Percentiles rank a stretch among this genome's conserved stretches.
phyloP scores from a whole-genome alignment of 495 filamentous ascomycete genomes.

The Penicillium arizonense region DNA sequence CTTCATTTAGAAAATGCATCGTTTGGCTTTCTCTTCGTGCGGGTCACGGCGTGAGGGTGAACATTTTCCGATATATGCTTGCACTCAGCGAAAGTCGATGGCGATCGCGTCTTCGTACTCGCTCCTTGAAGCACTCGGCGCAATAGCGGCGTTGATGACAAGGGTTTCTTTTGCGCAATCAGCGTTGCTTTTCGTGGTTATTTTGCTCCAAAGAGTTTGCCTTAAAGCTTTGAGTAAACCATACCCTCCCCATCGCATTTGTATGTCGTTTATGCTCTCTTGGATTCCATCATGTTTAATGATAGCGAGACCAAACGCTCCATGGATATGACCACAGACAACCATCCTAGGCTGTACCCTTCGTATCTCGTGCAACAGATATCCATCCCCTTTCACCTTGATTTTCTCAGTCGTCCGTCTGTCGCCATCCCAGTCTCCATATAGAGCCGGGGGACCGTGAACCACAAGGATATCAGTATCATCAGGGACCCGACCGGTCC shows the following conservation, averaged over 20 bases:
- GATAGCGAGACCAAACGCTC: constrained; percentile 3
- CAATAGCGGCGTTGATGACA: too few species aligned
- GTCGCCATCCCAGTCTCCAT: constrained; percentile 54
- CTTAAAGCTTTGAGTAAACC: background rate
- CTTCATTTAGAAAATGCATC: constrained; percentile 6
- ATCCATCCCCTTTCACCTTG: constrained; percentile 53
- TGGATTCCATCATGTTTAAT: constrained; percentile 7
- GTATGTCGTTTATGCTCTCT: background rate
- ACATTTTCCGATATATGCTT: too few species aligned
- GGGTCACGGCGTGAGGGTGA: too few species aligned
- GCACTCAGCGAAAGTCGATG: too few species aligned
- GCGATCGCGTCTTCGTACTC: too few species aligned
- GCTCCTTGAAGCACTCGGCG: too few species aligned
- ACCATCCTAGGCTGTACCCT: constrained; percentile 63
- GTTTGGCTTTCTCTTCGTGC: too few species aligned
- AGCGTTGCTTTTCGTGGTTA: too few species aligned
- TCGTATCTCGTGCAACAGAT: constrained; percentile 62
- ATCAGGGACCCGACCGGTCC: constrained; percentile 45
- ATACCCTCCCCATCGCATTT: constrained; percentile 7
- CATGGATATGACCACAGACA: constrained; percentile 72
- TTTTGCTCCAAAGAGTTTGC: too few species aligned
- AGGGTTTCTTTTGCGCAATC: too few species aligned
- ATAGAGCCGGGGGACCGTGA: constrained; percentile 55
- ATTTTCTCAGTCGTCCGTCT: constrained; percentile 4
- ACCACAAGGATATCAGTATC: constrained; percentile 70